Percentiles rank a stretch among this genome's conserved stretches.
These are phyloP conservation scores for Eucalyptus caleyi DNA, from an alignment of 345 rosid species.

Conservation along the genomic window DNA sequence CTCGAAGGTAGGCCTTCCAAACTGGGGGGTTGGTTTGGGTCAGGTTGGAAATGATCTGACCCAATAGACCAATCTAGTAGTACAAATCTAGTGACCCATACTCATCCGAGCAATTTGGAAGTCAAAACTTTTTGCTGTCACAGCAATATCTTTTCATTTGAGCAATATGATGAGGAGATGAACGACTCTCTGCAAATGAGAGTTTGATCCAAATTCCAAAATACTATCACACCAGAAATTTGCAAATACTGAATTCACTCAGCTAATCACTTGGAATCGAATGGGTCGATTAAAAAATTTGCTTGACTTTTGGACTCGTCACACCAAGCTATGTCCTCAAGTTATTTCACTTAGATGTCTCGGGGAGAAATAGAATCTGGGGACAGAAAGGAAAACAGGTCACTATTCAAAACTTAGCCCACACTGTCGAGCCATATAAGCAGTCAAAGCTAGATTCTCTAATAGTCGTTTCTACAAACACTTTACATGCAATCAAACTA, in stretches of 20 bases:
- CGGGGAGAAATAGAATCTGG: background rate
- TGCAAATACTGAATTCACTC: background rate
- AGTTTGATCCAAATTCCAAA: background rate
- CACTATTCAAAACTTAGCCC: background rate
- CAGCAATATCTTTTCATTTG: background rate
- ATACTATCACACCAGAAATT: background rate
- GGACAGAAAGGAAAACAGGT: background rate
- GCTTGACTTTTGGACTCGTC: background rate
- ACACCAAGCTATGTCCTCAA: background rate
- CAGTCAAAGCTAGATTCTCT: background rate
- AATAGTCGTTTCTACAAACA: background rate
- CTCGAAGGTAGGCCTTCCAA: background rate
- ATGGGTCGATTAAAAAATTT: background rate
- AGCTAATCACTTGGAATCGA: background rate
- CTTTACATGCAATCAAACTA: background rate
- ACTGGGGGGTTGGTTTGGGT: background rate
- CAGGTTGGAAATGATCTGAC: rapidly evolving
- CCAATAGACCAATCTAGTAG: background rate
- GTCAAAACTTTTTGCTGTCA: background rate
- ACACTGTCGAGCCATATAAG: background rate
- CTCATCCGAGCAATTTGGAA: background rate
- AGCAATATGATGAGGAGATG: background rate
- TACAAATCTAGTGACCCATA: background rate
- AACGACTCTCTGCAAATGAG: background rate
- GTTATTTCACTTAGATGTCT: background rate